Base-by-base conservation (phyloP, 2,329 filamentous ascomycete species). In the Massarina eburnea region DNA sequence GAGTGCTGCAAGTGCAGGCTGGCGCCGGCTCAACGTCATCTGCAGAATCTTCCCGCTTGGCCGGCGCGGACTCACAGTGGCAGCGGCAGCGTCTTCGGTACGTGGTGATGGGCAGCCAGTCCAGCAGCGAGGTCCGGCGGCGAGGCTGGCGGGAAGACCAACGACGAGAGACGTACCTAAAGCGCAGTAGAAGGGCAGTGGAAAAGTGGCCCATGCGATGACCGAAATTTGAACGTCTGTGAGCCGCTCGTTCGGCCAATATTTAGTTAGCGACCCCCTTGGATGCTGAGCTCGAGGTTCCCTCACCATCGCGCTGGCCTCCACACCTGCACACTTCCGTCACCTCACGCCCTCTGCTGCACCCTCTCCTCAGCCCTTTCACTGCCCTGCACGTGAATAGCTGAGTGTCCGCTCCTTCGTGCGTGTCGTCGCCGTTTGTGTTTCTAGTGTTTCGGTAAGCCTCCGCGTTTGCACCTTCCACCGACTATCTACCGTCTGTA, bases 401-500 rank as follows among this genome's bases (percentile, higher is more conserved):
- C 59, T 53, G 62, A 52, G 48, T 58, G 55, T 62, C 61, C 66
- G 55, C 54, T 70, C 64, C 63, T 67, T 70, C 48, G 46, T 52
- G 50, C 46, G 34, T 48, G 21, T 34, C 48, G 26, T 41, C 33
- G 24, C 34, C 45, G 30, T 20, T 40, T 33, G 9, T 39, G 32
- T 46, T 45, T n/a, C 46, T 46, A 43, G 30, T 26, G 38, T 56
- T 58, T 63, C 59, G 63, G 64, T 67, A 67, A 67, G 64, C 65
- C 54, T 57, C 60, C 54, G 24, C 48, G 32, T 45, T 46, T 51
- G 46, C 35, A 42, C 49, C 51, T 40, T 45, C 39, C 48, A 35
- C 24, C 49, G 54, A 55, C 58, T 35, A 8, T 14, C 32, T 46
- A 66, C 59, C 57, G 57, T 64, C 45, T 56, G 54, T 41, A 43